These are phyloP conservation scores for Isoetes engelmannii DNA, from an alignment of 83 land plant species.

Conservation along the genomic window DNA sequence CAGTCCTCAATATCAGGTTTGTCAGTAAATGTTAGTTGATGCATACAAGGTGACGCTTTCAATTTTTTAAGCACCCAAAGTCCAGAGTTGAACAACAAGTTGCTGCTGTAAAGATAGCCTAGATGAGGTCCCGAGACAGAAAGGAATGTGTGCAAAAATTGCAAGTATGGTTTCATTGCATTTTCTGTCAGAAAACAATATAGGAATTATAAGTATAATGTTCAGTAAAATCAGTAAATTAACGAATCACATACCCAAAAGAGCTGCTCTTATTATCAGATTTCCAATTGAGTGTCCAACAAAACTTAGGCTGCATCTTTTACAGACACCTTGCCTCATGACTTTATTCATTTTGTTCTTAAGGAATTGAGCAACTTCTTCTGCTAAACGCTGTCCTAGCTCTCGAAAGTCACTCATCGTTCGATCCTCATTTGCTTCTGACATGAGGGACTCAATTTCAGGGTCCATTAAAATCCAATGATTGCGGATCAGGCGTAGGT, in stretches of 20 bases:
- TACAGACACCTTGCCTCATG: constrained; percentile 40
- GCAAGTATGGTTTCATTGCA: constrained; percentile 62
- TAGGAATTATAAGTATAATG: background rate
- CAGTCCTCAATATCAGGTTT: constrained; percentile 62
- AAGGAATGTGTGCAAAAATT: constrained; percentile 56
- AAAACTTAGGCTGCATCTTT: constrained; percentile 65
- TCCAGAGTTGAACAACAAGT: constrained; percentile 81
- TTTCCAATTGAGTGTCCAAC: constrained; percentile 96
- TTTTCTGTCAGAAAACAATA: constrained; percentile 42
- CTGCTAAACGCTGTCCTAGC: constrained; percentile 70
- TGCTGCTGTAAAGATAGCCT: constrained; percentile 82
- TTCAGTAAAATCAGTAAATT: background rate
- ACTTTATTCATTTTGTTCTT: constrained; percentile 58
- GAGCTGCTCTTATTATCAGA: constrained; percentile 67
- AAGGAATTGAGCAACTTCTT: constrained; percentile 60
- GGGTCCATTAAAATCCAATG: constrained; percentile 92
- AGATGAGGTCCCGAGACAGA: constrained; percentile 86
- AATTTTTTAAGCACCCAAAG: constrained; percentile 85
- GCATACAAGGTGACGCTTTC: constrained; percentile 72
- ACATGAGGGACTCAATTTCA: constrained; percentile 71
- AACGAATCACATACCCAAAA: constrained; percentile 42
- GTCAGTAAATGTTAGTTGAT: constrained; percentile 81
- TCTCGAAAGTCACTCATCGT: constrained; percentile 80
- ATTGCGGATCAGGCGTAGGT: constrained; percentile 72
- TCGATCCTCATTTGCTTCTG: constrained; percentile 68